Evolutionary conservation across 1,284 basidiomycete species (phyloP).

Genomic region (Fomitopsis schrenkii): DNA sequence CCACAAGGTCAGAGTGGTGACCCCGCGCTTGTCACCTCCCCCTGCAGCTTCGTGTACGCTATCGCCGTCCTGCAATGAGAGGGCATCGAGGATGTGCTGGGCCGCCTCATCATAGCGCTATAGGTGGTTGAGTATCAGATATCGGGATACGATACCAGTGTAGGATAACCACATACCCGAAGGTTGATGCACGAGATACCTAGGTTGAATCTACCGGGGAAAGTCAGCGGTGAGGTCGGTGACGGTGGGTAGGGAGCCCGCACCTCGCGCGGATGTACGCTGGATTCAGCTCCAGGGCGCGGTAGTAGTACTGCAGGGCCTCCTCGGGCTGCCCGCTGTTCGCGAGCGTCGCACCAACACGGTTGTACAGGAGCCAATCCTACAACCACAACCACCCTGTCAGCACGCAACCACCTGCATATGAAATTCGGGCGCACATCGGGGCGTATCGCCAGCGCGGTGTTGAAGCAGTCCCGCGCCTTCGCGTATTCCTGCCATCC

Average conservation of each 20-base stretch:
- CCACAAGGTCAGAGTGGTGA: conserved; percentile 79
- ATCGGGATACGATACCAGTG: not conserved
- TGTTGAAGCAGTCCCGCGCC: conserved; percentile 91
- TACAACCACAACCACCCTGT: conserved; percentile 24
- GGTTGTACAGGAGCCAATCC: conserved; percentile 96
- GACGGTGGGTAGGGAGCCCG: conserved; percentile 8
- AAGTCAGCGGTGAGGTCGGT: not conserved
- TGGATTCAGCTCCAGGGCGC: conserved; percentile 88
- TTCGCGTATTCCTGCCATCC: conserved; percentile 75
- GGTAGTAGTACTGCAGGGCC: conserved; percentile 87
- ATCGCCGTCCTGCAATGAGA: conserved; percentile 83
- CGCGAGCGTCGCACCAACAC: conserved; percentile 94
- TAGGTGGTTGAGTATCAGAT: not conserved
- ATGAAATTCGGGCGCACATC: conserved; percentile 44
- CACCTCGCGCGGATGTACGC: conserved; percentile 89
- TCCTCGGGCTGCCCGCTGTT: conserved; percentile 85
- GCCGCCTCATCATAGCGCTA: conserved; percentile 82
- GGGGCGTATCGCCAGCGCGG: conserved; percentile 85
- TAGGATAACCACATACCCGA: conserved; percentile 41
- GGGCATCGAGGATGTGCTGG: conserved; percentile 81
- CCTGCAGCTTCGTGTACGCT: conserved; percentile 47
- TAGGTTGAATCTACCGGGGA: conserved; percentile 69
- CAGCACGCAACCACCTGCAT: not conserved
- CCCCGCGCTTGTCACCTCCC: conserved; percentile 54
- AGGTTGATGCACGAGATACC: conserved; percentile 91